Percentiles rank a stretch among this genome's conserved stretches.
Conservation (phyloP, 139 green algal species). For the Parachlorella kessleri region DNA sequence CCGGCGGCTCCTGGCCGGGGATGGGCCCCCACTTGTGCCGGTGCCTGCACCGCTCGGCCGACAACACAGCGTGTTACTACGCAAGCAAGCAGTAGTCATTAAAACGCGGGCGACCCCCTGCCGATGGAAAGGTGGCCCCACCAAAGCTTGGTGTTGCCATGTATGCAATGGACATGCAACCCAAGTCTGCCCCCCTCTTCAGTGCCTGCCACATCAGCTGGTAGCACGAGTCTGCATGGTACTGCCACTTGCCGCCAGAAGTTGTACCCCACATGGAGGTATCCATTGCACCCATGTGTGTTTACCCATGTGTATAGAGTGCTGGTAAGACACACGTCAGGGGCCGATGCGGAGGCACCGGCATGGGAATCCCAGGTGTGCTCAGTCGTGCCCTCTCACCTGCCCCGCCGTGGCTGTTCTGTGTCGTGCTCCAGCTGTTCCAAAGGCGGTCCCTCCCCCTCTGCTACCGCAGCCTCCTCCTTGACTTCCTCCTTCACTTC, state of each 20-base stretch:
- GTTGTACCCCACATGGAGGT: background rate
- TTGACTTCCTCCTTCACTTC: background rate
- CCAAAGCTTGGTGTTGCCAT: background rate
- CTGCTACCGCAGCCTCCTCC: background rate
- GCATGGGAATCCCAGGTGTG: background rate
- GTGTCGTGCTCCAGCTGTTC: background rate
- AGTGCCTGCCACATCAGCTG: too few relatives aligned
- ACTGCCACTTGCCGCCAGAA: background rate
- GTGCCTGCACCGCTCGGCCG: conserved; percentile 3
- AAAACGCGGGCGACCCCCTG: too few relatives aligned
- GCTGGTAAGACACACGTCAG: background rate
- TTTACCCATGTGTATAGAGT: too few relatives aligned
- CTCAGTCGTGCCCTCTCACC: background rate
- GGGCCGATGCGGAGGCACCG: background rate
- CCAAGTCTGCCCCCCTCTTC: too few relatives aligned
- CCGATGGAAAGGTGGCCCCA: background rate
- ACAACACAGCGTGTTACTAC: background rate
- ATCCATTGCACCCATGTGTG: background rate
- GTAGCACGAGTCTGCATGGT: background rate
- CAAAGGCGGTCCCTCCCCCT: background rate
- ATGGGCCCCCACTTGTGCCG: conserved; percentile 31
- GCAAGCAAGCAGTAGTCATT: too few relatives aligned
- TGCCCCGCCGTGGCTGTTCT: background rate
- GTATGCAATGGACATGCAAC: too few relatives aligned
- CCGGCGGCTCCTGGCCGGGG: background rate